A percentile compares a stretch with the other conserved stretches of the same genome.
Conservation (phyloP, 208 protist genomes). For the Leishmania tropica region DNA sequence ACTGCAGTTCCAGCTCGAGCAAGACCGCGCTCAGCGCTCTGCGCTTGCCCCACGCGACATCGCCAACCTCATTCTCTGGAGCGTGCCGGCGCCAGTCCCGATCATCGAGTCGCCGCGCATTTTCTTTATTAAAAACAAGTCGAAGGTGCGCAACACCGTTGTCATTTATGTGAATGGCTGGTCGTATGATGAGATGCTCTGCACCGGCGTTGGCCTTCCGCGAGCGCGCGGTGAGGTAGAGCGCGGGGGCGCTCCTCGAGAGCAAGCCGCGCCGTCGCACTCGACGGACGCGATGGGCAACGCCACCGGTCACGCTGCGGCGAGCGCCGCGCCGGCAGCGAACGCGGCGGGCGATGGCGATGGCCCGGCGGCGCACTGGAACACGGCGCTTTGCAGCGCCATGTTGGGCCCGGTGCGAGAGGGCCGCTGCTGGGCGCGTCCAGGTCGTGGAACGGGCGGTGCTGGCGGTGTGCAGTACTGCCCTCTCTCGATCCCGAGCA, state of each 20-base stretch:
- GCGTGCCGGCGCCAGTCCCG: conserved; percentile 64
- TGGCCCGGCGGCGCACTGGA: conserved; percentile 18
- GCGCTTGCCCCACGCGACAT: conserved; percentile 69
- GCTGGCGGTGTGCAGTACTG: conserved; percentile 59
- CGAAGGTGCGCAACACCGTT: conserved; percentile 66
- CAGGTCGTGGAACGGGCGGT: conserved; percentile 24
- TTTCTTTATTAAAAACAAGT: conserved; percentile 83
- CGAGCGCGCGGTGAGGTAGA: neutral
- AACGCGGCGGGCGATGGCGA: neutral
- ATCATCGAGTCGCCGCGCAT: conserved; percentile 71
- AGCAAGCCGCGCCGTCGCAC: neutral
- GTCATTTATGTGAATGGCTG: conserved; percentile 82
- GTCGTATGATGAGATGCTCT: conserved; percentile 78
- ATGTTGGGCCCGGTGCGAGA: conserved; percentile 49
- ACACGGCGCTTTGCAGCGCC: conserved; percentile 33
- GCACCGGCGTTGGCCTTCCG: conserved; percentile 40
- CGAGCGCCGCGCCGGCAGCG: neutral
- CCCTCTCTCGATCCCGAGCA: conserved; percentile 53
- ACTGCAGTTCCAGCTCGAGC: conserved; percentile 62
- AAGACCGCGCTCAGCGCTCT: conserved; percentile 36
- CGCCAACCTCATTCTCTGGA: conserved; percentile 76
- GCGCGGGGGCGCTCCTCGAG: neutral
- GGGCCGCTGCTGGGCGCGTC: conserved; percentile 50
- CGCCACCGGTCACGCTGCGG: neutral
- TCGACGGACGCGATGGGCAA: neutral